A percentile compares a stretch with the other conserved stretches of the same genome.
Conservation (phyloP, 352 stramenopile species). For the Phytophthora uliginosa region DNA sequence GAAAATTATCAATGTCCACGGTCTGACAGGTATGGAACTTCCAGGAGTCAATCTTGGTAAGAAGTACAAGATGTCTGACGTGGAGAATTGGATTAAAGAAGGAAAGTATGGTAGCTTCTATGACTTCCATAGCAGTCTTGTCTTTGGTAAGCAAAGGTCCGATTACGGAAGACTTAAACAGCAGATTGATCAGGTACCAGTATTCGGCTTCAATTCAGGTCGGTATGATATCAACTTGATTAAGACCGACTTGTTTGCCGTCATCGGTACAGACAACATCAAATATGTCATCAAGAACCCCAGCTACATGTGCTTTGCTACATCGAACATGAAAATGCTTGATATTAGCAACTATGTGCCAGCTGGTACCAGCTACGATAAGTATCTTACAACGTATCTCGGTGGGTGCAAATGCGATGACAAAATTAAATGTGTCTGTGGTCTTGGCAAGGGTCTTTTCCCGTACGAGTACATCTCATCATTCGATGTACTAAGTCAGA, state of each 20-base stretch:
- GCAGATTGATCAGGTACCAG: conserved; percentile 6
- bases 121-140: background rate
- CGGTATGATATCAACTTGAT: conserved; percentile 38
- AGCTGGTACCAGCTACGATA: conserved; percentile 10
- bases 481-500: background rate
- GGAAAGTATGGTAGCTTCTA: conserved; percentile 8
- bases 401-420: conserved; percentile 40
- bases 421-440: conserved; percentile 41
- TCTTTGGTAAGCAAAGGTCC: background rate
- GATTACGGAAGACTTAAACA: background rate
- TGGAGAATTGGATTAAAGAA: conserved; percentile 7
- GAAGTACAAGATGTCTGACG: conserved; percentile 3
- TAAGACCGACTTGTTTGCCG: conserved; percentile 39
- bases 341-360: conserved; percentile 10
- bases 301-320: conserved; percentile 17
- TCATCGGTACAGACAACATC: conserved; percentile 20
- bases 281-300: conserved; percentile 40
- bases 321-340: conserved; percentile 10
- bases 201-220: conserved; percentile 22
- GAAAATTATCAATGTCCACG: conserved; percentile 7
- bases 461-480: background rate
- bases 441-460: conserved; percentile 1
- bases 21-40: conserved; percentile 13
- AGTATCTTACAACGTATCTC: conserved; percentile 35
- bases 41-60: conserved; percentile 2